phyloP scores from a whole-genome alignment of 2,329 filamentous ascomycete genomes.

The Colletotrichum somersetense region DNA sequence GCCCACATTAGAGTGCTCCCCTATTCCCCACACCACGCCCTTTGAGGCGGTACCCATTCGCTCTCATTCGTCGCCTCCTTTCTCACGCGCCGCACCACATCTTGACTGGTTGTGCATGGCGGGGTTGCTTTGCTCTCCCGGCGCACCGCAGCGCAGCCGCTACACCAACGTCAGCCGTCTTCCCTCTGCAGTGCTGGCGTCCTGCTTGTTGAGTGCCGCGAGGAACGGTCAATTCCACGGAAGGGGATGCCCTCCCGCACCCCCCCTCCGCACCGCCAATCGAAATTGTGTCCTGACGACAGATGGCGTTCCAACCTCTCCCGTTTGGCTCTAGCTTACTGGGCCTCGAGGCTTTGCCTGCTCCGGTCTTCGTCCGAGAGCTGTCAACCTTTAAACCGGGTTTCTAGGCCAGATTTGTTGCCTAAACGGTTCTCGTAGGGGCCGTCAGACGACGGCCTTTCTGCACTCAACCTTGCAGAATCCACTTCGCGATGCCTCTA shows the following conservation, averaged over 20 bases:
- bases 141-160: background rate
- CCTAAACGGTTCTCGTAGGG: background rate
- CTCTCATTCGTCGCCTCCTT: background rate
- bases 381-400: background rate
- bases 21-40: slow-evolving; percentile 4
- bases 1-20: background rate
- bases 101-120: slow-evolving; percentile 15
- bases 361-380: background rate
- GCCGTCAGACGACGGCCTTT: background rate
- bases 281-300: background rate
- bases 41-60: background rate
- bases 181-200: background rate
- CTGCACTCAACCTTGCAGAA: background rate
- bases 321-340: background rate
- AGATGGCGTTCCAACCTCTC: slow-evolving; percentile 1
- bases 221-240: background rate
- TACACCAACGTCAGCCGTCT: background rate
- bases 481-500: slow-evolving; percentile 3
- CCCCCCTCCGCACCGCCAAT: slow-evolving; percentile 13
- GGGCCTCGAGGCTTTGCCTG: too few relatives aligned
- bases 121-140: slow-evolving; percentile 12
- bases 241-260: background rate
- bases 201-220: background rate
- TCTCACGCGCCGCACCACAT: background rate
- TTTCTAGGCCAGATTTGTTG: slow-evolving; percentile 13